Evolutionary conservation across 1,284 basidiomycete species (phyloP).

Genomic region (Moniliophthora roreri): DNA sequence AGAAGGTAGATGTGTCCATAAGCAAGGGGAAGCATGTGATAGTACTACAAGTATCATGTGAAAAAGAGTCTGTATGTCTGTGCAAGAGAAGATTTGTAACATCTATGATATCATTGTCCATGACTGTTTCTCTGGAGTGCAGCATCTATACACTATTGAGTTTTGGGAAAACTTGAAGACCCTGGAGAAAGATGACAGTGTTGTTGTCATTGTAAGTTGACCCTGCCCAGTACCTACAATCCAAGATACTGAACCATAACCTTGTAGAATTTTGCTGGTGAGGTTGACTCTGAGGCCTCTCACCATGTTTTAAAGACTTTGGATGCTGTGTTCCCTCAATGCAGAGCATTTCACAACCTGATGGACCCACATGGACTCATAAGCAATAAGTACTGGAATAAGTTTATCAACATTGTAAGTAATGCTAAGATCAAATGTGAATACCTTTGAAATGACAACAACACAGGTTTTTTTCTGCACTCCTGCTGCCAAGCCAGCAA

Average conservation of each 20-base stretch:
- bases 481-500: slow-evolving; percentile 47
- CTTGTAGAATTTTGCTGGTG: slow-evolving; percentile 52
- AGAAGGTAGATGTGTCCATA: too few species aligned
- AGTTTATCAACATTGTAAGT: slow-evolving; percentile 77
- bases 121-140: slow-evolving; percentile 90
- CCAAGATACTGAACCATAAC: background rate
- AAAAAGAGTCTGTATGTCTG: too few species aligned
- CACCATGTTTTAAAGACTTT: slow-evolving; percentile 72
- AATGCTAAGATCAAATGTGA: background rate
- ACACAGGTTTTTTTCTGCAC: slow-evolving; percentile 79
- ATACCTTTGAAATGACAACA: background rate
- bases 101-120: slow-evolving; percentile 81
- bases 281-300: slow-evolving; percentile 59
- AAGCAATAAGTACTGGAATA: slow-evolving; percentile 46
- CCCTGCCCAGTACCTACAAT: slow-evolving; percentile 4
- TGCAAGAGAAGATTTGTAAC: too few species aligned
- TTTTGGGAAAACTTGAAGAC: slow-evolving; percentile 76
- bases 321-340: slow-evolving; percentile 63
- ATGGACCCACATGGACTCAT: slow-evolving; percentile 32
- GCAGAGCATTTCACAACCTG: slow-evolving; percentile 80
- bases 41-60: too few species aligned
- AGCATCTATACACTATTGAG: slow-evolving; percentile 77
- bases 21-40: too few species aligned
- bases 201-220: slow-evolving; percentile 78
- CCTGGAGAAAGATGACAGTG: slow-evolving; percentile 68